Conservation (phyloP, 768 basidiomycete species). For the Cubamyces lactineus region DNA sequence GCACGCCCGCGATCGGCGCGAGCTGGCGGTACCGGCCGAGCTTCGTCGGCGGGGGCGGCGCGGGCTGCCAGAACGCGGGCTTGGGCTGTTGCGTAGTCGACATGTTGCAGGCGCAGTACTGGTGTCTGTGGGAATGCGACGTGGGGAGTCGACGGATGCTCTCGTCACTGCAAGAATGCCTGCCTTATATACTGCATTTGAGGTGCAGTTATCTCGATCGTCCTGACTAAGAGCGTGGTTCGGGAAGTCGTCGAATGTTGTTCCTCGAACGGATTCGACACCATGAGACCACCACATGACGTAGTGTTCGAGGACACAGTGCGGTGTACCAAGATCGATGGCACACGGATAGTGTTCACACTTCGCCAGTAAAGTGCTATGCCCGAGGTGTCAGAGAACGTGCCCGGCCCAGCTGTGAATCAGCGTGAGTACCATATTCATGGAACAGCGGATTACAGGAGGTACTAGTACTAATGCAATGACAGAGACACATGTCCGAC, state of each 20-base stretch:
- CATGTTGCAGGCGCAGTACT: background rate
- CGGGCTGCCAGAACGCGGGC: slow-evolving; percentile 22
- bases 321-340: background rate
- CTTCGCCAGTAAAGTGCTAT: background rate
- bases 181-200: background rate
- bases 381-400: background rate
- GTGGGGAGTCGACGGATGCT: background rate
- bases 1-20: slow-evolving; percentile 45
- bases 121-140: background rate
- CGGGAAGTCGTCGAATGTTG: too few relatives aligned
- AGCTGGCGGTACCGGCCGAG: slow-evolving; percentile 44
- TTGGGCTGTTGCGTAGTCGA: background rate
- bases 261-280: too few relatives aligned
- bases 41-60: slow-evolving; percentile 26
- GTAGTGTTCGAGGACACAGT: background rate
- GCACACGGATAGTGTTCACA: too few relatives aligned
- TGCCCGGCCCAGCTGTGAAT: too few relatives aligned
- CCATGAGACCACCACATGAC: background rate
- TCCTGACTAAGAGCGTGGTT: background rate
- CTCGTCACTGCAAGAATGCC: background rate
- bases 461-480: too few relatives aligned
- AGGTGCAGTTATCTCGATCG: too few relatives aligned
- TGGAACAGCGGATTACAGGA: too few relatives aligned
- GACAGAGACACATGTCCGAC: too few relatives aligned
- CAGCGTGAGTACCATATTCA: too few relatives aligned